Base-by-base conservation (phyloP, 768 basidiomycete genomes). In the Lyophyllum decastes region DNA sequence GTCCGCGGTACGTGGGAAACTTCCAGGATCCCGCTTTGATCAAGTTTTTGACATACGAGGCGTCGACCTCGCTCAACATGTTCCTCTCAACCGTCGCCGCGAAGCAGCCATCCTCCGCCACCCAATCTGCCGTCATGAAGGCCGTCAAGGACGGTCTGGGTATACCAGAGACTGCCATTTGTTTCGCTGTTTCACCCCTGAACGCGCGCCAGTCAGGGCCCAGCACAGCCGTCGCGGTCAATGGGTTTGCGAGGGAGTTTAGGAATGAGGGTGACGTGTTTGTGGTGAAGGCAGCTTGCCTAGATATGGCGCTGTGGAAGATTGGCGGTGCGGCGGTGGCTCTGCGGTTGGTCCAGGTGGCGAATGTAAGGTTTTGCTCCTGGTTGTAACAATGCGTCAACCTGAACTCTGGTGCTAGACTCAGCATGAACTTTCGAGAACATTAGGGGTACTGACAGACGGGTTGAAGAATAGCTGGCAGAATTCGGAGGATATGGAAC, bases 401-500 rank as follows among this genome's bases (percentile, higher is more conserved):
- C 19, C 52, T 4, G n/a, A 53, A 26, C 24, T 38, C 38, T 51
- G 11, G 40, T 63, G 21, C 21, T 40, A 93, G 88, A 92, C 85
- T 0, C 73, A 87, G 0, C 90, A 91, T 59, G 92, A 95, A 62
- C 64, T 96, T 2, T 90, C 89, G 0, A 76, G 87, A 16, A 81
- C 92, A 0, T 70, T 95, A 6, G 76, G 86, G 3, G 83, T 95
- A 25, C 71, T 96, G 21, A 81, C 84, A 9, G 93, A 95, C 63
- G 84, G 89, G 2, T 69, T 97, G 45, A 84, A 84, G 61, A 88
- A 90, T 62, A 91, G 85, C 64, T 98, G 95, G 95, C 85, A 92
- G 65, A 94, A 93, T 65, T 95, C 92, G 34, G 95, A 95, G 67
- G 95, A 97, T 63, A 94, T 95, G 88, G 95, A 96, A 67, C 79